Percentiles rank a stretch among this genome's conserved stretches.
Evolutionary conservation across 768 basidiomycete species (phyloP).

Genomic region (Agaricus subrufescens): DNA sequence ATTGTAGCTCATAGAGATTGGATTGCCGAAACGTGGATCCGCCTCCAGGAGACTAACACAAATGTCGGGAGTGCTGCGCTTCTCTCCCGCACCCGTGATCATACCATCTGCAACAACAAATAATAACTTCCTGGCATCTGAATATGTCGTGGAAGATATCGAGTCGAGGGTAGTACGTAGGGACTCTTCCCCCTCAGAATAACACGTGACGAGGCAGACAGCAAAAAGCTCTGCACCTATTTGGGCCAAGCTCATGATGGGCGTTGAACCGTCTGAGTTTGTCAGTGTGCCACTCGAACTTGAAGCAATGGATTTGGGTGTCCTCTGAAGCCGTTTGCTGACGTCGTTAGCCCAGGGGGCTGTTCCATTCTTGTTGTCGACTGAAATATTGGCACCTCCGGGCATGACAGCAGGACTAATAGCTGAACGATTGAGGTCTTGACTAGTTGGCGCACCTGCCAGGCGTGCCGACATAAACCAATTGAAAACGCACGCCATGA

Average conservation of each 20-base stretch:
- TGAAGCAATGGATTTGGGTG: constrained; percentile 41
- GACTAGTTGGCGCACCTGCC: constrained; percentile 68
- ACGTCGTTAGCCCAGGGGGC: constrained; percentile 85
- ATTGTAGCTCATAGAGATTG: constrained; percentile 87
- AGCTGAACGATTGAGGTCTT: constrained; percentile 72
- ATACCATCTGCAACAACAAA: constrained; percentile 97
- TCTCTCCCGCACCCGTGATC: constrained; percentile 98
- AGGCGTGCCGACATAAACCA: constrained; percentile 91
- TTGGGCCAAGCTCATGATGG: constrained; percentile 78
- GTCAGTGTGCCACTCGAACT: constrained; percentile 55
- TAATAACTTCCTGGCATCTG: constrained; percentile 86
- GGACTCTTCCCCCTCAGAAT: constrained; percentile 94
- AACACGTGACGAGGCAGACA: constrained; percentile 95
- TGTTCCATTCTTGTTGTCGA: constrained; percentile 87
- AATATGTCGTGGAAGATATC: constrained; percentile 86
- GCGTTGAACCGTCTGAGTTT: constrained; percentile 39
- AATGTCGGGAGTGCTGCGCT: constrained; percentile 92
- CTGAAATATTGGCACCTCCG: constrained; percentile 90
- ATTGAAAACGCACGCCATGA: constrained; percentile 94
- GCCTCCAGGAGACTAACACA: constrained; percentile 90
- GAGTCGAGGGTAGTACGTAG: constrained; percentile 90
- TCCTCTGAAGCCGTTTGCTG: constrained; percentile 47
- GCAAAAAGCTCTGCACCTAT: constrained; percentile 96
- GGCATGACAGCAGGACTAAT: constrained; percentile 97
- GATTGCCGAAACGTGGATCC: constrained; percentile 94